These are phyloP conservation scores for Cornus controversa DNA, from an alignment of 148 eudicot species.

Conservation along the genomic window DNA sequence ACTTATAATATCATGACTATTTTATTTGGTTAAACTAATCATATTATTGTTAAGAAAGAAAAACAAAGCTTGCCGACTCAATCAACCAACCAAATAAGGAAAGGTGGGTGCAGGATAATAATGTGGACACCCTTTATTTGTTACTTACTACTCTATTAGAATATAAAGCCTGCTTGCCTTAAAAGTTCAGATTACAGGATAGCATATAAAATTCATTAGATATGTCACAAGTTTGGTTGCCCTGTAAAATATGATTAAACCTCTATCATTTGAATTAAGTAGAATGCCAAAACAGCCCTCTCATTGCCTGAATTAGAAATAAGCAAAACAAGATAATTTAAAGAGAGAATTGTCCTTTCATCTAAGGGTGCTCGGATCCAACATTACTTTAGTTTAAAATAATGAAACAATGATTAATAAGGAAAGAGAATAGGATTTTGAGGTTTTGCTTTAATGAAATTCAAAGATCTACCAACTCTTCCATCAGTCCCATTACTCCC, in stretches of 20 bases:
- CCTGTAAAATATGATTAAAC: too few species aligned
- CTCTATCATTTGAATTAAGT: too few species aligned
- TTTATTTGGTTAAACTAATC: too few species aligned
- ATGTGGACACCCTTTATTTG: too few species aligned
- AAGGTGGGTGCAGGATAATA: conserved; percentile 3
- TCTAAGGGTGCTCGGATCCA: too few species aligned
- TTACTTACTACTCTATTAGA: not conserved
- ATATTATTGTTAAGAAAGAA: too few species aligned
- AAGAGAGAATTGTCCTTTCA: too few species aligned
- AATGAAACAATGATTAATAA: not conserved
- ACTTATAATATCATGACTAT: too few species aligned
- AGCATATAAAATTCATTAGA: conserved; percentile 6
- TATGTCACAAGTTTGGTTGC: not conserved
- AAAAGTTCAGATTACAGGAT: conserved; percentile 26
- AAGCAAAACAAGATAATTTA: too few species aligned
- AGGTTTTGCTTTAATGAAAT: conserved; percentile 2
- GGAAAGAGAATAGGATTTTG: not conserved
- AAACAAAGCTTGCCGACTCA: conserved; percentile 3
- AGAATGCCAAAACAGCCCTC: not conserved
- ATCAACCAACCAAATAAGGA: conserved; percentile 16
- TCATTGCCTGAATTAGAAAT: not conserved
- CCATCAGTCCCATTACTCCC: not conserved
- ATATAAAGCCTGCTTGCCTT: conserved; percentile 18
- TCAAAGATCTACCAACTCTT: not conserved
- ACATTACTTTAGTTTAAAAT: too few species aligned